These are phyloP conservation scores for Auxenochlorella pyrenoidosa DNA, from an alignment of 139 green algal genomes.

Conservation along the genomic window DNA sequence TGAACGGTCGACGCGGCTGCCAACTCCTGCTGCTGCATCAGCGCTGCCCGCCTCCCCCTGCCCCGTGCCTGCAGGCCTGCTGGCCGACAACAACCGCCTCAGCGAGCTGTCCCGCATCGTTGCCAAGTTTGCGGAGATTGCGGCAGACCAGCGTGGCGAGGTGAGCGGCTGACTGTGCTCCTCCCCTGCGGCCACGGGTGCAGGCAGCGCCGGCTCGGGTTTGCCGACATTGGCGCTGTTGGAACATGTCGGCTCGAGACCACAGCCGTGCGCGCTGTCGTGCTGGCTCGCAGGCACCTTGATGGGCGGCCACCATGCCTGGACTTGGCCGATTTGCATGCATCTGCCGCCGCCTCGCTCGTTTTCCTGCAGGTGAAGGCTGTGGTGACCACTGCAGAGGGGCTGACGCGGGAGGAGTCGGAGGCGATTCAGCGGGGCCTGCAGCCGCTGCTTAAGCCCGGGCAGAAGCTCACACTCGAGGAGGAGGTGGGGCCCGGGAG, in stretches of 20 bases:
- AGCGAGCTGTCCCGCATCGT: slow-evolving; percentile 60
- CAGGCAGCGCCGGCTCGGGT: too few relatives aligned
- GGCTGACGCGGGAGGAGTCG: slow-evolving; percentile 52
- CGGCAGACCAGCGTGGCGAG: slow-evolving; percentile 68
- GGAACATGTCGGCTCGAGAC: too few relatives aligned
- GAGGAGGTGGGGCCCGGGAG: slow-evolving; percentile 38
- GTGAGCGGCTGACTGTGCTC: background rate
- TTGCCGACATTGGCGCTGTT: too few relatives aligned
- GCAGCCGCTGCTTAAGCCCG: slow-evolving; percentile 65
- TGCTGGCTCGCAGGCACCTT: too few relatives aligned
- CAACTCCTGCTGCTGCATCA: background rate
- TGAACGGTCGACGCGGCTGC: too few relatives aligned
- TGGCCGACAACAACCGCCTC: slow-evolving; percentile 79
- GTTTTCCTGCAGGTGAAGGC: slow-evolving; percentile 58
- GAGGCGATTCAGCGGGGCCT: slow-evolving; percentile 66
- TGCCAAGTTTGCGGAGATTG: slow-evolving; percentile 65
- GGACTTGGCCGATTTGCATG: too few relatives aligned
- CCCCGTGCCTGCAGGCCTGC: slow-evolving; percentile 50
- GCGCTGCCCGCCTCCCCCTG: background rate
- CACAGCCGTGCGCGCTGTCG: too few relatives aligned
- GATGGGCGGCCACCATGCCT: too few relatives aligned
- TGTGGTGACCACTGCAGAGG: slow-evolving; percentile 73
- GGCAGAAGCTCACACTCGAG: slow-evolving; percentile 63
- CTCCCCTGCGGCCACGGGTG: too few relatives aligned
- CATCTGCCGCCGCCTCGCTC: background rate